Evolutionary conservation across 1,284 basidiomycete species (phyloP).

Genomic region (Tremellales sp.): DNA sequence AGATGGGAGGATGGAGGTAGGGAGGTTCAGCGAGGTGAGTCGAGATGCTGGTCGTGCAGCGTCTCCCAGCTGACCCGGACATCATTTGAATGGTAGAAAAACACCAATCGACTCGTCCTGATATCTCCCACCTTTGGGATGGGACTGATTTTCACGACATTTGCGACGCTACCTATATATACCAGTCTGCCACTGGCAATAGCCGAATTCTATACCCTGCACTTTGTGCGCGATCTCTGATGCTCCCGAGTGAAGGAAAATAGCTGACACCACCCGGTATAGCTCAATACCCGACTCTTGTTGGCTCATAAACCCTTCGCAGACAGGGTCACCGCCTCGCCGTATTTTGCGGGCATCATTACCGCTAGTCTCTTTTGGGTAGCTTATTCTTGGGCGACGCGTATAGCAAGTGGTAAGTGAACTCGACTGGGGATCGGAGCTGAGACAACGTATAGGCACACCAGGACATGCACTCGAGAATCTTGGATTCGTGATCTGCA

Average conservation of each 20-base stretch:
- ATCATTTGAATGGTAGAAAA: constrained; percentile 55
- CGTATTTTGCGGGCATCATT: constrained; percentile 91
- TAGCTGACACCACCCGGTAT: background rate
- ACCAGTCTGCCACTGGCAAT: constrained; percentile 74
- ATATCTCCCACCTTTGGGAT: constrained; percentile 72
- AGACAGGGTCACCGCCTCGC: constrained; percentile 51
- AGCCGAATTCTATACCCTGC: constrained; percentile 86
- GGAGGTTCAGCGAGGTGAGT: constrained; percentile 66
- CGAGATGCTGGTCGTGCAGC: too few species aligned
- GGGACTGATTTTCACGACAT: constrained; percentile 75
- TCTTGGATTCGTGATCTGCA: constrained; percentile 66
- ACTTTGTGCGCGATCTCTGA: constrained; percentile 54
- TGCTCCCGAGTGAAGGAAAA: too few species aligned
- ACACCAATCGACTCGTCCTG: constrained; percentile 78
- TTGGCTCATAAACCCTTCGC: constrained; percentile 30
- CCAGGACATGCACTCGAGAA: constrained; percentile 71
- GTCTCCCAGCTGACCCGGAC: too few species aligned
- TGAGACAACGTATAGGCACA: constrained; percentile 54
- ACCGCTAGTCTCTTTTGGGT: constrained; percentile 83
- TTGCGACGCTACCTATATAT: constrained; percentile 83
- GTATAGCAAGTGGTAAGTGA: constrained; percentile 23
- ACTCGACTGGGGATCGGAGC: background rate
- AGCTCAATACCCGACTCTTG: constrained; percentile 32
- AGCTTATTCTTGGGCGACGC: constrained; percentile 70
- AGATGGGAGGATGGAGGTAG: constrained; percentile 65